phyloP scores from a whole-genome alignment of 495 filamentous ascomycete genomes.

The Symbiotaphrina buchneri region DNA sequence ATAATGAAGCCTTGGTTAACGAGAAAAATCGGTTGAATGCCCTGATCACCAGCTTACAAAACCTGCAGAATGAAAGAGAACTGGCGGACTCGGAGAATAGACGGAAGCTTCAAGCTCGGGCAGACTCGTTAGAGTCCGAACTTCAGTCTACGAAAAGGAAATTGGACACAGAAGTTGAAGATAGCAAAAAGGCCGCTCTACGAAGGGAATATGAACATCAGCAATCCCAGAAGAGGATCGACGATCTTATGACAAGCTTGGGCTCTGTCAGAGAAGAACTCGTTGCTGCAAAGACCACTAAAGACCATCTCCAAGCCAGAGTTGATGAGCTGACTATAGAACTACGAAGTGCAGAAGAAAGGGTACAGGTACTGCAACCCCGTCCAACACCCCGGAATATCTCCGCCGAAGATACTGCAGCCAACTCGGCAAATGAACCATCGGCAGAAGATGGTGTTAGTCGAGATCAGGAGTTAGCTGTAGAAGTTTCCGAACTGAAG shows the following conservation, averaged over 20 bases:
- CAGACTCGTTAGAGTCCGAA: constrained; percentile 59
- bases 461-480: constrained; percentile 64
- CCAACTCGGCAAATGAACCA: constrained; percentile 14
- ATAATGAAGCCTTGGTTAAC: constrained; percentile 63
- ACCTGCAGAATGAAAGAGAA: constrained; percentile 74
- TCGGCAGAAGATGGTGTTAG: constrained; percentile 28
- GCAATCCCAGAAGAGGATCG: constrained; percentile 68
- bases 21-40: constrained; percentile 64
- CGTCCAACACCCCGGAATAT: constrained; percentile 33
- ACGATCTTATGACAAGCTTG: constrained; percentile 65
- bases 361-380: constrained; percentile 53
- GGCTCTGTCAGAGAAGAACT: constrained; percentile 63
- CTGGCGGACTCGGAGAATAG: constrained; percentile 60
- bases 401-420: constrained; percentile 15
- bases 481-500: constrained; percentile 67
- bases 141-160: constrained; percentile 59
- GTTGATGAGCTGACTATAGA: constrained; percentile 79
- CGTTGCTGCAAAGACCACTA: constrained; percentile 56
- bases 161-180: constrained; percentile 63
- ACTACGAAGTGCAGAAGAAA: constrained; percentile 71
- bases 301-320: constrained; percentile 67
- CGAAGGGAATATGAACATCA: constrained; percentile 75
- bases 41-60: constrained; percentile 59
- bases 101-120: constrained; percentile 49
- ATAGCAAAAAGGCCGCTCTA: constrained; percentile 50